phyloP scores from a whole-genome alignment of 805 yeast genomes.

The Starmerella floricola region DNA sequence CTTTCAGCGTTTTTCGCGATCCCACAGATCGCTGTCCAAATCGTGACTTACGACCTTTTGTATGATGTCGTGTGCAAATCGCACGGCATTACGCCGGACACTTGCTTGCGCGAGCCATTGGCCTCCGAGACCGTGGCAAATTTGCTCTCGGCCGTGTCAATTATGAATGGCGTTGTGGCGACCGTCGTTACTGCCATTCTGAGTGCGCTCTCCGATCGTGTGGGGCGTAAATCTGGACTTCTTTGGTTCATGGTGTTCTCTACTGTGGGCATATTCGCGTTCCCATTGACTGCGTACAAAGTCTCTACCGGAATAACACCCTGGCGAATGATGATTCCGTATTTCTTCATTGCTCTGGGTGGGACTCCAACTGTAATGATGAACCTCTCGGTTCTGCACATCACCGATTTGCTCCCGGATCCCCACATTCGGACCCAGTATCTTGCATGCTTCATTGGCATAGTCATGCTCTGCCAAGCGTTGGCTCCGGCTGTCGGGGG shows the following conservation, averaged over 20 bases:
- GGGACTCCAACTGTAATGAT: slow-evolving; percentile 13
- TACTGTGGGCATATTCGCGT: slow-evolving; percentile 1
- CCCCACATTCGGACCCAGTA: slow-evolving; percentile 11
- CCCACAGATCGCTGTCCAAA: slow-evolving; percentile 12
- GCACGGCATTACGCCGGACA: background rate
- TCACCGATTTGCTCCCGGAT: slow-evolving; percentile 11
- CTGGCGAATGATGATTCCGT: slow-evolving; percentile 16
- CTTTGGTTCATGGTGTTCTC: slow-evolving; percentile 12
- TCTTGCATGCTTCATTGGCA: slow-evolving; percentile 11
- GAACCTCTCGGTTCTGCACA: slow-evolving; percentile 14
- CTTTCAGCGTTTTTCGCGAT: slow-evolving; percentile 5
- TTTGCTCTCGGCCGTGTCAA: slow-evolving; percentile 10
- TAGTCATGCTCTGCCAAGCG: slow-evolving; percentile 13
- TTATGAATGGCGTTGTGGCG: slow-evolving; percentile 10
- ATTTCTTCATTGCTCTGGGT: slow-evolving; percentile 8
- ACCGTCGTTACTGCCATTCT: slow-evolving; percentile 4
- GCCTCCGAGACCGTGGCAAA: slow-evolving; percentile 6
- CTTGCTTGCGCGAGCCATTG: slow-evolving; percentile 5
- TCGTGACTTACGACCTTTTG: slow-evolving; percentile 11
- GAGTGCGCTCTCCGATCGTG: slow-evolving; percentile 10
- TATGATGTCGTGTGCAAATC: slow-evolving; percentile 10
- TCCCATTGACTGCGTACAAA: slow-evolving; percentile 2
- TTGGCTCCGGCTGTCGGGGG: slow-evolving; percentile 17
- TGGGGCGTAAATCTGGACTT: slow-evolving; percentile 13
- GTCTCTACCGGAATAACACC: background rate